phyloP scores from a whole-genome alignment of 148 eudicot species.

The Vaccinium darrowii region DNA sequence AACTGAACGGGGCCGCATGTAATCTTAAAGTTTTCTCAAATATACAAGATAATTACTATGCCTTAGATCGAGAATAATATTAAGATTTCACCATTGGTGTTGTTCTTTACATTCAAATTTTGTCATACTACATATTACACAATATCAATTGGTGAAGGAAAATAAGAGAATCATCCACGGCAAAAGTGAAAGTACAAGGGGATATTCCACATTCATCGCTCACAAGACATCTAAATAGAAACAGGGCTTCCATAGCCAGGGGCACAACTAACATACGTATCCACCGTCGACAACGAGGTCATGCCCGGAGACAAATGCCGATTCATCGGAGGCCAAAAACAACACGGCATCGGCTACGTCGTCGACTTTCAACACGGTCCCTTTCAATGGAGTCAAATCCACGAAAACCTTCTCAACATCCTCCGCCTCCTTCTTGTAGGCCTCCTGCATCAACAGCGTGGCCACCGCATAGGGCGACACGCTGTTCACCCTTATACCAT shows the following conservation, averaged over 20 bases:
- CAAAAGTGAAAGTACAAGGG: no score
- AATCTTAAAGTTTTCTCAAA: no score
- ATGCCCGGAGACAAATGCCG: slow-evolving; percentile 19
- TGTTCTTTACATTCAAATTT: no score
- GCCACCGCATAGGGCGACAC: slow-evolving; percentile 32
- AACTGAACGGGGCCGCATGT: no score
- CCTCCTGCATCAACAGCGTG: slow-evolving; percentile 18
- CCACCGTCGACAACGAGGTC: slow-evolving; percentile 26
- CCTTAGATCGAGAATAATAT: no score
- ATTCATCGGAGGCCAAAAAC: slow-evolving; percentile 26
- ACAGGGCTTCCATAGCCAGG: not conserved
- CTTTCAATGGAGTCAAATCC: not conserved
- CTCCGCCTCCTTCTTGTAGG: not conserved
- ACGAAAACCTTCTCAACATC: slow-evolving; percentile 6
- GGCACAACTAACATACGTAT: not conserved
- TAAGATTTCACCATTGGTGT: no score
- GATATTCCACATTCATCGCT: not conserved
- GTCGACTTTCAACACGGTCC: slow-evolving; percentile 1
- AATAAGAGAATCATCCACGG: no score
- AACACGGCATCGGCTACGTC: slow-evolving; percentile 25
- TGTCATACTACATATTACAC: no score
- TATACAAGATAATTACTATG: no score
- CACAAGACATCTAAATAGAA: no score
- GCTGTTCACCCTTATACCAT: slow-evolving; percentile 36
- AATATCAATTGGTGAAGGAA: no score